Base-by-base conservation (phyloP, 1,284 basidiomycete species). In the Cutaneotrichosporon cyanovorans region DNA sequence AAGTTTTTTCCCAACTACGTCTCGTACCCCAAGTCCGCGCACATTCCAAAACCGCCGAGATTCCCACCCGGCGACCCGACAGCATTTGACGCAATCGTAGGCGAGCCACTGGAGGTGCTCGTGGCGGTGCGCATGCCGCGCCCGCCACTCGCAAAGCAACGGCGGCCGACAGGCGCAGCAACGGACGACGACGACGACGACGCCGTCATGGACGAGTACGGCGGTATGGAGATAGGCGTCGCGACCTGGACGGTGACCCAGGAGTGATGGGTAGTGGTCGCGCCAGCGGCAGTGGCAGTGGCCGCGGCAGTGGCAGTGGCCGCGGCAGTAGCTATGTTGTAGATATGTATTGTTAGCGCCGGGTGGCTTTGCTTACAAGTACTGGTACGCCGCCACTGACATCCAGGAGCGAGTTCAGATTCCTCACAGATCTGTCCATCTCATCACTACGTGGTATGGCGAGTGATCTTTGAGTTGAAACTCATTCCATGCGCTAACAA, bases 1-100 rank as follows among this genome's bases (percentile, higher is more conserved):
- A 58, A 60, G 2, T 67, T 48, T 37, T 70, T 70, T 51, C 68
- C 68, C 8, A 62, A 63, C 48, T 64, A 66, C 36, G 60, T 68
- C 30, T 63, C 65, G 1, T 70, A 70, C 46, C 56, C 57, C 14
- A 55, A 60, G 9, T 46, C 50, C n/a, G 55, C 60, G 4, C 51
- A 63, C 37, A 37, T 54, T 0, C 60, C 65, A 1, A 55, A 52
- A 1, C 56, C 60, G 9, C 50, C 59, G 9, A 54, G 59, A 8
- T 64, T 60, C 43, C 32, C 38, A 3, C 22, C 37, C 0, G 43
- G 45, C 22, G 47, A 56, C 21, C 45, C 52, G 8, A 30, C 52
- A 15, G 32, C 46, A 14, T 46, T 62, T n/a, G 56, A 62, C 35
- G 30, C 34, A 18, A 47, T 69, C n/a, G 38, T 38, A 0, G 63